phyloP scores from a whole-genome alignment of 768 basidiomycete genomes.

The Psilocybe sp. region DNA sequence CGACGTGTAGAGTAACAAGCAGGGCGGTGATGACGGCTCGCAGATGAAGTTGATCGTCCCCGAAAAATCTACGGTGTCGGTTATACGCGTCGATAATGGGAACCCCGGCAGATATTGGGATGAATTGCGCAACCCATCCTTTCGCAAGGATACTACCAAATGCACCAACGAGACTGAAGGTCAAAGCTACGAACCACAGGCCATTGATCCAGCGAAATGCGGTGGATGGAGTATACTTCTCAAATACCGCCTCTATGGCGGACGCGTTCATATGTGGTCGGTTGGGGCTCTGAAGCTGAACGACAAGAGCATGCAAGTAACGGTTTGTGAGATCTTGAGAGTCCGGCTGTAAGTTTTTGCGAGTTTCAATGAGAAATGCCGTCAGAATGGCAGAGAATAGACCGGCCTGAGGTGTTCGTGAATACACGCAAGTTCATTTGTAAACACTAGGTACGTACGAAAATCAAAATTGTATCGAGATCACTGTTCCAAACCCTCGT shows the following conservation, averaged over 20 bases:
- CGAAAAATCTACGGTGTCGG: constrained; percentile 15
- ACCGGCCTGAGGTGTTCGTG: constrained; percentile 12
- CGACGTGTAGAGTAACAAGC: constrained; percentile 17
- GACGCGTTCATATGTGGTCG: too few species aligned
- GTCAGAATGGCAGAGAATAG: constrained; percentile 21
- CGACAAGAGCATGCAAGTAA: constrained; percentile 5
- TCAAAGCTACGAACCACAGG: constrained; percentile 24
- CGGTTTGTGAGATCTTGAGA: constrained; percentile 12
- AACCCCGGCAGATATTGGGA: constrained; percentile 11
- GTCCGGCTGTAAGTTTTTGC: constrained; percentile 14
- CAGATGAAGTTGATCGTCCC: constrained; percentile 13
- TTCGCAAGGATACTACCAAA: constrained; percentile 23
- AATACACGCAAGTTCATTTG: too few species aligned
- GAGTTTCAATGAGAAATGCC: constrained; percentile 18
- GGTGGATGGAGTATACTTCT: constrained; percentile 8
- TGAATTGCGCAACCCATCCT: constrained; percentile 18
- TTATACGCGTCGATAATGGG: constrained; percentile 16
- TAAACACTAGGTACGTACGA: constrained; percentile 7
- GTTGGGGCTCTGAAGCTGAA: not conserved
- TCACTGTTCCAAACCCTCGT: constrained; percentile 15
- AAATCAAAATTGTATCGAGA: constrained; percentile 14
- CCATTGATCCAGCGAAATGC: constrained; percentile 19
- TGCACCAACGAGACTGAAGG: constrained; percentile 22
- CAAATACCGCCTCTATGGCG: not conserved
- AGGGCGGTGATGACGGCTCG: constrained; percentile 14